Evolutionary conservation across 2,329 filamentous ascomycete genomes (phyloP), one percentile per base, ranked within the genome.

Genomic region (Fusarium cicatricum): DNA sequence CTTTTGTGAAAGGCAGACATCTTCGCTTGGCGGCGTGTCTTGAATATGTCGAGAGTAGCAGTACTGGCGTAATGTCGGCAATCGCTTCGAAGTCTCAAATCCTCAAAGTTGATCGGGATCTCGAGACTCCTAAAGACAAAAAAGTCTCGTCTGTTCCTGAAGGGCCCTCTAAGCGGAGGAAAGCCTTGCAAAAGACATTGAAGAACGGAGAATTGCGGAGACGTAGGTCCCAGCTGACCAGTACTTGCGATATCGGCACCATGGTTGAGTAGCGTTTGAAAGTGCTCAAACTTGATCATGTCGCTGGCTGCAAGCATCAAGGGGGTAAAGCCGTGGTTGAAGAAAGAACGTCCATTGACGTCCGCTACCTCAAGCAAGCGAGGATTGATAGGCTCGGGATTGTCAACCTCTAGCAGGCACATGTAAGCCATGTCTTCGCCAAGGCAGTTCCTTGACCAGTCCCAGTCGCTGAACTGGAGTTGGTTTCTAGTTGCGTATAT

Each of bases 291-390:
- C 2, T 16, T 5, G 11, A 59, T 17, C 9, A 7, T n/a, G 33
- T 59, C 56, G 29, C 47, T 15, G 2, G 47, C n/a, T 3, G 56
- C 39, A 33, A 59, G 46, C 47, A 59, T 55, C 33, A 59, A 40
- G 12, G 52, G 43, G 2, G 47, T 41, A 12, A 55, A 48, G 2
- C 52, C 52, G 3, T 28, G 9, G 6, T 31, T n/a, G 5, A 23
- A 15, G 12, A 49, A 28, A 15, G 56, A 59, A 4, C 19, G 38
- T 1, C 26, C 26, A 7, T 59, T 12, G 26, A 49, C 15, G 7
- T 52, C 8, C 15, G 14, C n/a, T 9, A 11, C 14, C 10, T 34
- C 7, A 16, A 44, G 41, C 4, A 44, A 16, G 29, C 16, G 6
- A 10, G 29, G 17, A 19, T 23, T 23, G 21, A 23, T 23, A 7